These are phyloP conservation scores for Stenocarpella maydis DNA, from an alignment of 2,329 filamentous ascomycete species.

Conservation along the genomic window DNA sequence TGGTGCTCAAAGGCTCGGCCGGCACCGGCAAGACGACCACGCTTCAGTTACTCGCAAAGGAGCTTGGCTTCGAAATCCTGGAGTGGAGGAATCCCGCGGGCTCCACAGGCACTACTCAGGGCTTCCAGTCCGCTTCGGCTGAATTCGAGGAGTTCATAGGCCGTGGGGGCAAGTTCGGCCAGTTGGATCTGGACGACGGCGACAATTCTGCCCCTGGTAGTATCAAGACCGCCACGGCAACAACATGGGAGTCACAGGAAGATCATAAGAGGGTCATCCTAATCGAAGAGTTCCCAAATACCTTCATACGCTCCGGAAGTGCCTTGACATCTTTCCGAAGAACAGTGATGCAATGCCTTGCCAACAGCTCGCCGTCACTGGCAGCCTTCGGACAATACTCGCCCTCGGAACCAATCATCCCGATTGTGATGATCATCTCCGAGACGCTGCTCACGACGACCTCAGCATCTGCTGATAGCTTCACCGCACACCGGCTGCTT, in stretches of 20 bases:
- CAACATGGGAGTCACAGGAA: background rate
- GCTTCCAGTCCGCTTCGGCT: constrained; percentile 73
- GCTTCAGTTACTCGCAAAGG: constrained; percentile 76
- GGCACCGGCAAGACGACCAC: constrained; percentile 95
- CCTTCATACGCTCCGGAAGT: constrained; percentile 71
- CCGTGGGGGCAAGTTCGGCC: constrained; percentile 80
- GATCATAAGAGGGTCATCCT: constrained; percentile 67
- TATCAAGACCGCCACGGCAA: constrained; percentile 28
- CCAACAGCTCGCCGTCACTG: constrained; percentile 68
- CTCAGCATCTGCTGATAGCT: constrained; percentile 85
- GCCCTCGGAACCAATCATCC: constrained; percentile 62
- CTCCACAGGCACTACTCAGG: constrained; percentile 63
- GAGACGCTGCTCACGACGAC: constrained; percentile 89
- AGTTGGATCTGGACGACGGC: constrained; percentile 59
- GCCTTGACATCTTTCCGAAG: constrained; percentile 76
- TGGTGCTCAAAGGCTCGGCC: constrained; percentile 89
- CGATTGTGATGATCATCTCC: constrained; percentile 89
- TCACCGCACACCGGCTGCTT: constrained; percentile 89
- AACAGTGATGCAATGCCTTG: constrained; percentile 78
- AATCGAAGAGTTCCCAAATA: constrained; percentile 84
- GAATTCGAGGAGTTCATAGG: constrained; percentile 94
- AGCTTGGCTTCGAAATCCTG: constrained; percentile 78
- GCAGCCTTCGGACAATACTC: constrained; percentile 54
- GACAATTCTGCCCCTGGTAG: constrained; percentile 41
- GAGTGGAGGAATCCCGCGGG: constrained; percentile 90